phyloP scores from a whole-genome alignment of 83 land plant species.

The Picea mariana region DNA sequence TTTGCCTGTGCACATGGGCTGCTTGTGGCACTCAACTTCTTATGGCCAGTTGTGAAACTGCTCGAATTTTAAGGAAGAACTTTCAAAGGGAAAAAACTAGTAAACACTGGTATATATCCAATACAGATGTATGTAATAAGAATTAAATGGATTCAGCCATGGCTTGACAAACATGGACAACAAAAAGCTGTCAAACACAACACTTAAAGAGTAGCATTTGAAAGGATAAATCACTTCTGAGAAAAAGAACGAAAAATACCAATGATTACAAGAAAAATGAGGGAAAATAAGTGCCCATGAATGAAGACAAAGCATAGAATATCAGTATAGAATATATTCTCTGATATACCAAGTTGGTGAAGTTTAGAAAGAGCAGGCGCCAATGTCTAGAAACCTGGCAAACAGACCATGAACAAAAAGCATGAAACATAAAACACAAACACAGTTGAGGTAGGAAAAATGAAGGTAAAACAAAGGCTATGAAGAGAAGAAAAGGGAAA shows the following conservation, averaged over 20 bases:
- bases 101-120: background rate
- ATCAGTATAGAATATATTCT: background rate
- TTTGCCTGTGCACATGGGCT: too few species aligned
- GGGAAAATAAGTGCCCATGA: background rate
- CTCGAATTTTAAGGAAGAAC: too few species aligned
- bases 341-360: background rate
- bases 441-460: too few species aligned
- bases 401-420: background rate
- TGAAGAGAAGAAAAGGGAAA: too few species aligned
- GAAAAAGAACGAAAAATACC: background rate
- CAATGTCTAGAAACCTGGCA: background rate
- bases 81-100: too few species aligned
- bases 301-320: background rate
- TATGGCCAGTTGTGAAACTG: too few species aligned
- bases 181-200: background rate
- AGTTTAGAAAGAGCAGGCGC: background rate
- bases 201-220: background rate
- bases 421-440: too few species aligned
- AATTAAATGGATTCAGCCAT: background rate
- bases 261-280: conserved; percentile 1
- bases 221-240: background rate
- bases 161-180: background rate
- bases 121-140: background rate
- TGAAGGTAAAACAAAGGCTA: too few species aligned
- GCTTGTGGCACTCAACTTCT: too few species aligned